These are phyloP conservation scores for Fusarium secorum DNA, from an alignment of 2,329 filamentous ascomycete species.

Conservation along the genomic window DNA sequence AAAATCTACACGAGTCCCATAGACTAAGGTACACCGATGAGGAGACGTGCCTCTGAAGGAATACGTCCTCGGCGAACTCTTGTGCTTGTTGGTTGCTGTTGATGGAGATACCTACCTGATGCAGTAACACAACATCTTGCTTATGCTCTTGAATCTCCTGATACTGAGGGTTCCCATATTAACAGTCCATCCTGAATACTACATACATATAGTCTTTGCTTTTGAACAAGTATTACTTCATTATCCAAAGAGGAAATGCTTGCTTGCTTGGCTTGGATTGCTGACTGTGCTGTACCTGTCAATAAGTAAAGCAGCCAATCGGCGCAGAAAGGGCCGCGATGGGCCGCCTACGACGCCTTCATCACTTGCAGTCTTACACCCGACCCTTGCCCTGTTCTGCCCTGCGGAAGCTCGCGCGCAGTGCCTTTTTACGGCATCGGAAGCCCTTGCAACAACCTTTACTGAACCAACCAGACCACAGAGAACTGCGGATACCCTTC, in stretches of 20 bases:
- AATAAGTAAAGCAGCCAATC: conserved; percentile 13
- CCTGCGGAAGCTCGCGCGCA: conserved; percentile 15
- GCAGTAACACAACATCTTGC: background rate
- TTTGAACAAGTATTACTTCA: background rate
- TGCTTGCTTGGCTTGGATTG: background rate
- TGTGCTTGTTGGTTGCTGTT: background rate
- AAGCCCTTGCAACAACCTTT: conserved; percentile 26
- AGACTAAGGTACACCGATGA: background rate
- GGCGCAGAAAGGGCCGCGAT: conserved; percentile 4
- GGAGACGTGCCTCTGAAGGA: conserved; percentile 14
- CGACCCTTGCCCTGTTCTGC: conserved; percentile 10
- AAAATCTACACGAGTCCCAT: background rate
- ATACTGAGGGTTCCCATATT: background rate
- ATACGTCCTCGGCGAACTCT: background rate
- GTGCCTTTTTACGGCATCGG: conserved; percentile 25
- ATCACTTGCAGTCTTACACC: conserved; percentile 1
- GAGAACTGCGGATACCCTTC: conserved; percentile 27
- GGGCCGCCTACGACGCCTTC: background rate
- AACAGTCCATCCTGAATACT: background rate
- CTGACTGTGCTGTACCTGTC: conserved; percentile 1
- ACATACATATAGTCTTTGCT: background rate
- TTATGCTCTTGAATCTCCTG: background rate
- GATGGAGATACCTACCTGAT: background rate
- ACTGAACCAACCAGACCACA: background rate
- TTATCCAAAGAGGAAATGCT: background rate